Conservation (phyloP, 371 early-diverging fungal genomes). For the Rhizopus sp. region DNA sequence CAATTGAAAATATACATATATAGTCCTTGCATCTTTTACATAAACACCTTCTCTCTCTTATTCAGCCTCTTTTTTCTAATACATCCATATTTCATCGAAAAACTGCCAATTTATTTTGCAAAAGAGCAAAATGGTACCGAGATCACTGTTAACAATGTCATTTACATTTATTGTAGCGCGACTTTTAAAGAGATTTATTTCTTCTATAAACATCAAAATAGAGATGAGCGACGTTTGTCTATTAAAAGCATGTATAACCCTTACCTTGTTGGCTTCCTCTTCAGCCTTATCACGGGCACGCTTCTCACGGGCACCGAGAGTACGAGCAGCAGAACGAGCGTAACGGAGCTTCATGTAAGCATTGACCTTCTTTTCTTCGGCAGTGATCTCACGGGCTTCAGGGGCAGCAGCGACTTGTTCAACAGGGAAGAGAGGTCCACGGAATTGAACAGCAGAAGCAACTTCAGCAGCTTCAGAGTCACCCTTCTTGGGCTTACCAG, state of each 20-base stretch:
- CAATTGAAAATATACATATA: too few relatives aligned
- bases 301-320: conserved; percentile 84
- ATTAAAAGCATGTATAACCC: background rate
- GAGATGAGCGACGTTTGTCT: background rate
- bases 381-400: conserved; percentile 83
- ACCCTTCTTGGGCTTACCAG: conserved; percentile 83
- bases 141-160: conserved; percentile 14
- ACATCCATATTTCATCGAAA: background rate
- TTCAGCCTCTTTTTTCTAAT: too few relatives aligned
- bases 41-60: too few relatives aligned
- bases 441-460: conserved; percentile 73
- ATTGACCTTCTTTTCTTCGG: conserved; percentile 78
- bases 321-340: conserved; percentile 82
- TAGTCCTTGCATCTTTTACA: too few relatives aligned
- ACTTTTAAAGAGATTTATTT: conserved; percentile 30
- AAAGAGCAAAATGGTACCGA: too few relatives aligned
- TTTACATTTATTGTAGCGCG: conserved; percentile 7
- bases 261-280: conserved; percentile 82
- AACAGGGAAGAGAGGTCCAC: conserved; percentile 75
- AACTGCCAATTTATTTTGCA: conserved; percentile 29
- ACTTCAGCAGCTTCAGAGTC: conserved; percentile 63
- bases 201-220: conserved; percentile 29
- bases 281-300: conserved; percentile 81
- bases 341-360: conserved; percentile 89
- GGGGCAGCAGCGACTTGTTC: conserved; percentile 63